A percentile compares a stretch with the other conserved stretches of the same genome.
These are phyloP conservation scores for Cyberlindnera samutprakarnensis DNA, from an alignment of 805 yeast genomes.

Conservation along the genomic window DNA sequence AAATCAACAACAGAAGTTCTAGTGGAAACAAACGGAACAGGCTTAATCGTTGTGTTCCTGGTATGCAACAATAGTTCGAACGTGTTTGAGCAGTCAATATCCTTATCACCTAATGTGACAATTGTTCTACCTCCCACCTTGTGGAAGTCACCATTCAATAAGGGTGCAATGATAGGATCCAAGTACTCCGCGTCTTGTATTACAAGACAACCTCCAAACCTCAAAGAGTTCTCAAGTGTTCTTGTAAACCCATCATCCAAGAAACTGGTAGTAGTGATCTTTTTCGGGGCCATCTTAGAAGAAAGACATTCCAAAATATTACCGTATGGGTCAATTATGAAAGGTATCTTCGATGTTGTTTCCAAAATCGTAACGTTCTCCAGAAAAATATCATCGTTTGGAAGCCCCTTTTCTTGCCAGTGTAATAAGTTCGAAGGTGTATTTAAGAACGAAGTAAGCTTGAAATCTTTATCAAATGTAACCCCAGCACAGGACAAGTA, in stretches of 20 bases:
- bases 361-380: conserved; percentile 57
- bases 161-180: conserved; percentile 64
- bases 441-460: conserved; percentile 30
- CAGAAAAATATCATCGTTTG: conserved; percentile 50
- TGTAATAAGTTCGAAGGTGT: conserved; percentile 31
- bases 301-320: conserved; percentile 34
- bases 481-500: conserved; percentile 32
- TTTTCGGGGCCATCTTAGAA: conserved; percentile 24
- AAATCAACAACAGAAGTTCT: conserved; percentile 63
- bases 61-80: conserved; percentile 60
- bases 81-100: conserved; percentile 57
- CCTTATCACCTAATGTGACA: conserved; percentile 52
- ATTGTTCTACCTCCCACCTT: conserved; percentile 64
- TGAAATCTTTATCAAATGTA: conserved; percentile 28
- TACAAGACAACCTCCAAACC: conserved; percentile 74
- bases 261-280: conserved; percentile 57
- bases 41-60: conserved; percentile 38
- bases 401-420: conserved; percentile 50
- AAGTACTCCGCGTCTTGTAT: conserved; percentile 74
- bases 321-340: conserved; percentile 69
- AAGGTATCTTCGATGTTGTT: conserved; percentile 34
- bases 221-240: conserved; percentile 68
- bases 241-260: conserved; percentile 57
- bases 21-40: conserved; percentile 52
- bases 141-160: conserved; percentile 54